Evolutionary conservation across 345 rosid genomes (phyloP), one percentile per base, ranked within the genome.

Genomic region (Populus pruinosa): DNA sequence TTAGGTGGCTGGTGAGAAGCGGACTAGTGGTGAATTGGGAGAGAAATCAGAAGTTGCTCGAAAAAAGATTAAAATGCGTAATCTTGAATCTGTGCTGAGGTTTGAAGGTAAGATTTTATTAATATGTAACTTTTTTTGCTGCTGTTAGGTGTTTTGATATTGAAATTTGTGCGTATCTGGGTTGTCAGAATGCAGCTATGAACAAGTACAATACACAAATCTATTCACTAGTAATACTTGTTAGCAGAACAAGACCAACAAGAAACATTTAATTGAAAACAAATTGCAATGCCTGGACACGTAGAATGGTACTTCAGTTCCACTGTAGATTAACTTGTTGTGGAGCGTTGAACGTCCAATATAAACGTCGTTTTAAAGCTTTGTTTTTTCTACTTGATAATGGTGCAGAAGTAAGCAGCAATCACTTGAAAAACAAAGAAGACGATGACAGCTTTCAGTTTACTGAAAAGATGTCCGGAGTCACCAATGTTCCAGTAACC

Each of bases 381-480:
- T 35, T 14, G 23, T 27, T 31, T 76, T 67, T n/a, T 1, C 2
- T 27, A n/a, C 41, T 21, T 70, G 44, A 21, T 43, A 21, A 67
- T 79, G 47, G 50, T n/a, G 7, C 82, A 73, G 82, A 73, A 56
- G 62, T 17, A 23, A 67, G 49, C 77, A 8, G 50, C 25, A 8
- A 33, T 33, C 67, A 59, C 79, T 63, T n/a, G 33, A 80, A 67
- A 76, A 72, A 39, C 20, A 76, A 71, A 69, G 82, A 79, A 73
- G 72, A 73, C 65, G 36, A 47, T 27, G 77, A 74, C 43, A 61
- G 69, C 70, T 64, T 74, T 66, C 78, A 66, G 69, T 76, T 64
- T 75, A 73, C 76, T 41, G 88, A 78, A 69, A 85, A 76, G 74
- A 72, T 77, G 76, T 79, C 88, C 50, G 90, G 82, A 72, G 78